phyloP scores from a whole-genome alignment of 345 rosid genomes.

The Hibiscus trionum region DNA sequence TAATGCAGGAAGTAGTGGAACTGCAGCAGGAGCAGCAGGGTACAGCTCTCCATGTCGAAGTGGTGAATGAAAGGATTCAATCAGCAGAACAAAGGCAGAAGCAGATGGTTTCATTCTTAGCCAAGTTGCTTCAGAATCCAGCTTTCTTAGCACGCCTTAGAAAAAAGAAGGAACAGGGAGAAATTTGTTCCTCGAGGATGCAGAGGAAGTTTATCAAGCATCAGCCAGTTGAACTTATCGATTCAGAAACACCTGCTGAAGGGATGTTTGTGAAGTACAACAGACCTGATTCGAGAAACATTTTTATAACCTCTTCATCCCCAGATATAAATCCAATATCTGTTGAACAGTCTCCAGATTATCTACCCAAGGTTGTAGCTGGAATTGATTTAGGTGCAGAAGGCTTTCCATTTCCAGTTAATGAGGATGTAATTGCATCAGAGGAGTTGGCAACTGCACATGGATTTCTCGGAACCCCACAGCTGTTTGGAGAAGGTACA shows the following conservation, averaged over 20 bases:
- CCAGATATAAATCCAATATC: slow-evolving; percentile 20
- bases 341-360: slow-evolving; percentile 23
- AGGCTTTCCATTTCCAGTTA: slow-evolving; percentile 24
- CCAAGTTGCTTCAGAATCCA: slow-evolving; percentile 59
- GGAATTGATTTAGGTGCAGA: slow-evolving; percentile 25
- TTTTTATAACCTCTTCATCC: slow-evolving; percentile 14
- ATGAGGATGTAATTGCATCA: slow-evolving; percentile 8
- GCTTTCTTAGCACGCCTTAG: slow-evolving; percentile 43
- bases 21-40: slow-evolving; percentile 51
- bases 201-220: slow-evolving; percentile 61
- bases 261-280: slow-evolving; percentile 40
- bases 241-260: slow-evolving; percentile 23
- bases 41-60: slow-evolving; percentile 45
- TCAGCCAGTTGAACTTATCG: slow-evolving; percentile 19
- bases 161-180: slow-evolving; percentile 43
- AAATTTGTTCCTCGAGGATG: slow-evolving; percentile 31
- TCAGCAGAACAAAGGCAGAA: slow-evolving; percentile 72
- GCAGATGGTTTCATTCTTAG: slow-evolving; percentile 65
- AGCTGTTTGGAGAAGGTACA: slow-evolving; percentile 26
- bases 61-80: slow-evolving; percentile 47
- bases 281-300: slow-evolving; percentile 25
- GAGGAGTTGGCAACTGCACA: slow-evolving; percentile 15
- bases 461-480: slow-evolving; percentile 9
- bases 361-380: slow-evolving; percentile 20
- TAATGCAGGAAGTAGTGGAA: slow-evolving; percentile 58